Evolutionary conservation across 257 asterid species (phyloP), one percentile per base, ranked within the genome.

Genomic region (Nicotiana noctiflora): DNA sequence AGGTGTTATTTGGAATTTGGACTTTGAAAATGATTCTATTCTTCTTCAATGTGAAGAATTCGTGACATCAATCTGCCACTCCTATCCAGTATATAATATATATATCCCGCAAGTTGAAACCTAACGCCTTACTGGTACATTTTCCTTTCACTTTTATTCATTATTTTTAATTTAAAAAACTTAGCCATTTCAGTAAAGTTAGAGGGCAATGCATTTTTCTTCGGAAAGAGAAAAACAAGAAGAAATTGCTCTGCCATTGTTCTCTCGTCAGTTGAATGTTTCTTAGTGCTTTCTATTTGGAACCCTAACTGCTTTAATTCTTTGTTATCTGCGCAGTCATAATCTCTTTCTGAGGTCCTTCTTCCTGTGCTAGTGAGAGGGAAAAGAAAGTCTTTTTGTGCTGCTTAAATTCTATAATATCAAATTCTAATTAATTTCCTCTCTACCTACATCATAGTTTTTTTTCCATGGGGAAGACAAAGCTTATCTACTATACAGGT

Each of bases 11-110:
- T 62, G 75, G 51, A 51, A 17, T 29, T 52, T 80, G 75, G 53
- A 51, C 68, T 40, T 29, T 49, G 18, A 18, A 40, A 29, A 21
- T 31, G 63, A 59, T 67, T 79, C 82, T 80, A 21, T 82, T 77
- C 86, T 75, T 85, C 91, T 90, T 91, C 88, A 82, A 53, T 76
- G 83, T 82, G 84, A 90, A 89, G 92, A 56, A 82, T 87, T 84
- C 32, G 14, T 55, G 55, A 32, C 82, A 17, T 49, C 76, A 80
- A 68, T 67, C 84, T 12, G 29, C 81, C 44, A 79, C 81, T 78
- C 80, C 80, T 77, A 79, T 83, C 77, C 51, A 5, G 14, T 37
- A 37, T 55, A 23, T n/a, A n/a, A n/a, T n/a, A n/a, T n/a, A 25
- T 25, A 25, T 80, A 83, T 85, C 85, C 80, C 66, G 60, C 56